Evolutionary conservation across 83 land plant genomes (phyloP).

Genomic region (Picea engelmannii): DNA sequence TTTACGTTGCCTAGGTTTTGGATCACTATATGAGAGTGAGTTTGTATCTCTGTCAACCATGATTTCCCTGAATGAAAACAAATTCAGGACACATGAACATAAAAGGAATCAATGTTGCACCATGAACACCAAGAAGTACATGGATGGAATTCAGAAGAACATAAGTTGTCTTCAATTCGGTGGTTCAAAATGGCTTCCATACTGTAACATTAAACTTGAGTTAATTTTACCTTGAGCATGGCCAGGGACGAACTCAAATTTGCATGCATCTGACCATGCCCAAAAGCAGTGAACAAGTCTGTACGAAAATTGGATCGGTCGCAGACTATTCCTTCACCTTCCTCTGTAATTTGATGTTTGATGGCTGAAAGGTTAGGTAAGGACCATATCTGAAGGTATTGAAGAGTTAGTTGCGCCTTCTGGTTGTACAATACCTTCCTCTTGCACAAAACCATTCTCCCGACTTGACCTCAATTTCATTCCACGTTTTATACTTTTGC

Average conservation of each 20-base stretch:
- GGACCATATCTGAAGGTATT: no score
- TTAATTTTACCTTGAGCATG: neutral
- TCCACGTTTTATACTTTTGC: no score
- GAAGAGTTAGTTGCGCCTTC: no score
- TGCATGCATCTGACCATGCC: neutral
- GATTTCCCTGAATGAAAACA: slow-evolving; percentile 62
- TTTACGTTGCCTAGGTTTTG: no score
- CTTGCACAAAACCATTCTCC: no score
- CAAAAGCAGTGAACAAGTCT: neutral
- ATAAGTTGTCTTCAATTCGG: slow-evolving; percentile 6
- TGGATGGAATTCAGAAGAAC: slow-evolving; percentile 44
- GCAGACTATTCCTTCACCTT: neutral
- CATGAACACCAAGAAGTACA: slow-evolving; percentile 89
- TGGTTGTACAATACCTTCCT: no score
- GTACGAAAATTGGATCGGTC: neutral
- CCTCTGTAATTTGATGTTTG: neutral
- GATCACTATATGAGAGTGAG: no score
- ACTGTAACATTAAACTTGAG: slow-evolving; percentile 44
- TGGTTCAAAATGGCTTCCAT: slow-evolving; percentile 49
- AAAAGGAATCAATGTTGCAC: slow-evolving; percentile 94
- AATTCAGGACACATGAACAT: slow-evolving; percentile 86
- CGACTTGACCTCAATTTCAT: no score
- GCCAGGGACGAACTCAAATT: neutral
- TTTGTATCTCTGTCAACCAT: no score
- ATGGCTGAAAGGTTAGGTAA: no score